Evolutionary conservation across 805 yeast genomes (phyloP).

Genomic region (Candida anglica): DNA sequence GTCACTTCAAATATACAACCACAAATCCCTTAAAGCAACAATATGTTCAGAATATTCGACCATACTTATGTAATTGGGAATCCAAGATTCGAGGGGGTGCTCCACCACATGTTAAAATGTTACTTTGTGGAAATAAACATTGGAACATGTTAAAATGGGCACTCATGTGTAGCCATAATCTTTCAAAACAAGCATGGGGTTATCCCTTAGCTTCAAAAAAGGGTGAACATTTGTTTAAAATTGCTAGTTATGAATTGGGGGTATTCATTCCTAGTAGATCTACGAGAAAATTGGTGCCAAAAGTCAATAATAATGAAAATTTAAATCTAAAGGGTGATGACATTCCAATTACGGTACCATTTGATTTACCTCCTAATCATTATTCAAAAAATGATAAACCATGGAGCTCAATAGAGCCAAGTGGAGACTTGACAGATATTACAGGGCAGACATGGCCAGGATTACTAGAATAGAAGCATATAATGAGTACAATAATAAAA

Average conservation of each 20-base stretch:
- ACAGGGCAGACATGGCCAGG: not conserved
- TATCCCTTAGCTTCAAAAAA: slow-evolving; percentile 13
- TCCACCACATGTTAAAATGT: slow-evolving; percentile 69
- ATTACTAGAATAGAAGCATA: not conserved
- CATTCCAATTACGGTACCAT: slow-evolving; percentile 49
- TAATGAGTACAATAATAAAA: too few relatives aligned
- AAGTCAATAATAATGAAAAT: too few relatives aligned
- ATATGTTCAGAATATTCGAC: slow-evolving; percentile 34
- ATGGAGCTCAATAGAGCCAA: slow-evolving; percentile 36
- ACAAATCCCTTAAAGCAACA: slow-evolving; percentile 26
- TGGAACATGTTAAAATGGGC: slow-evolving; percentile 61
- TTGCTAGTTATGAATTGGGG: slow-evolving; percentile 37
- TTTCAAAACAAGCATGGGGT: slow-evolving; percentile 85
- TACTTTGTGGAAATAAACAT: slow-evolving; percentile 49
- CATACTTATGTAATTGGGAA: slow-evolving; percentile 46
- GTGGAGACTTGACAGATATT: slow-evolving; percentile 12
- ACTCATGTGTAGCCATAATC: slow-evolving; percentile 68
- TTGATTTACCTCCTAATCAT: slow-evolving; percentile 44
- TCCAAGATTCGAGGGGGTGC: slow-evolving; percentile 22
- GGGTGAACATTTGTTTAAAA: slow-evolving; percentile 14
- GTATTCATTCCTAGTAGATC: slow-evolving; percentile 20
- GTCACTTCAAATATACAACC: slow-evolving; percentile 40
- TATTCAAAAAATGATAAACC: slow-evolving; percentile 42
- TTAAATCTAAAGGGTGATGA: slow-evolving; percentile 10
- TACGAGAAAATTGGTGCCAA: slow-evolving; percentile 6